Evolutionary conservation across 2,329 filamentous ascomycete genomes (phyloP), one percentile per base, ranked within the genome.

Genomic region (Cordyceps tenuipes): DNA sequence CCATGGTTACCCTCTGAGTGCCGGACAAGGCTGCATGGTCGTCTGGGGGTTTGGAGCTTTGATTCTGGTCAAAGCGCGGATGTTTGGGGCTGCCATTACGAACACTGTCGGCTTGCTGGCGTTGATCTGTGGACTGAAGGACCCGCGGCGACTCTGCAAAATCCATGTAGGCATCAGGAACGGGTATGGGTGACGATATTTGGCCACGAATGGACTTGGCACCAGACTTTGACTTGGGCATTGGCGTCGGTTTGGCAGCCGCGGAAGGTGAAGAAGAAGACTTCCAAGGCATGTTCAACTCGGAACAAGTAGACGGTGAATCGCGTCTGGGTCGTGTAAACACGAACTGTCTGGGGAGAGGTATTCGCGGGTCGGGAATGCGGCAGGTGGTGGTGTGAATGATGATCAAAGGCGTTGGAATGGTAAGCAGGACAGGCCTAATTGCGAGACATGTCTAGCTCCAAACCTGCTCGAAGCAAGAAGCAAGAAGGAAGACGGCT

Each of bases 171-270:
- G 73, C 67, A 60, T 70, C 73, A 19, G 73, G 69, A 23, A 86
- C 79, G 1, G 82, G 82, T 52, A 86, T 86, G 15, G 84, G 84
- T 7, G 76, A 78, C 34, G 83, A 86, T 63, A 86, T 86, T 64
- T 79, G 81, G 62, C 82, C 83, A 44, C 83, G 79, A 62, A 86
- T 80, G 39, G 79, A 78, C 64, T 76, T 72, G 47, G 23, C 23
- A n/a, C 23, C 48, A 4, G 36, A 17, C 23, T 58, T 58, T 17
- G 56, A 34, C 23, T 13, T 49, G 15, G 26, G 23, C 48, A 58
- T 58, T 23, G 56, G n/a, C 26, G 46, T 58, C 44, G 23, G 31
- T 34, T 39, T 46, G n/a, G 17, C 47, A 10, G 56, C 31, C 12
- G 15, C 39, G 23, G 56, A 34, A n/a, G 56, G 46, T 10, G 56